These are phyloP conservation scores for Anisogramma anomala DNA, from an alignment of 2,329 filamentous ascomycete genomes.

Conservation along the genomic window DNA sequence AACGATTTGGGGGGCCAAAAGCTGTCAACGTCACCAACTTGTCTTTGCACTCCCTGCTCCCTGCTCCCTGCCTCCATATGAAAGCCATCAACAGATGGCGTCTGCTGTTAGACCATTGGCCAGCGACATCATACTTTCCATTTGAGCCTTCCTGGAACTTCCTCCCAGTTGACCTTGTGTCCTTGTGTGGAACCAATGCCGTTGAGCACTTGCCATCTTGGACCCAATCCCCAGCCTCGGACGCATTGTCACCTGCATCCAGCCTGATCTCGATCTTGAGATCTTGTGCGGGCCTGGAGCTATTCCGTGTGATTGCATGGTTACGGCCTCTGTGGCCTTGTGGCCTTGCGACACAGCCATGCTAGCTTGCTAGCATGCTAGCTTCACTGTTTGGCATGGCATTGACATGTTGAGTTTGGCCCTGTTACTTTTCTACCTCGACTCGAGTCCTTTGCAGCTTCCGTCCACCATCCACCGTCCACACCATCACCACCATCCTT, in stretches of 20 bases:
- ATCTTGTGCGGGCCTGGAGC: neutral
- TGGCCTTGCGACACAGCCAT: neutral
- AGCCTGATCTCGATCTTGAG: neutral
- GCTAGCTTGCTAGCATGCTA: neutral
- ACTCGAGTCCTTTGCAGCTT: neutral
- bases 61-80: too few relatives aligned
- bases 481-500: slow-evolving; percentile 1
- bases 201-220: neutral
- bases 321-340: neutral
- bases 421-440: too few relatives aligned
- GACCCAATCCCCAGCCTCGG: neutral
- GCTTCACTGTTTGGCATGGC: too few relatives aligned
- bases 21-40: too few relatives aligned
- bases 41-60: too few relatives aligned
- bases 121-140: too few relatives aligned
- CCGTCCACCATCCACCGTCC: too few relatives aligned
- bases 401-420: too few relatives aligned
- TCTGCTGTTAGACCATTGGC: too few relatives aligned
- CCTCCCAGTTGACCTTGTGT: neutral
- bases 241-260: neutral
- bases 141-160: neutral
- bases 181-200: neutral
- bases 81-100: too few relatives aligned
- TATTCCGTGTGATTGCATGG: neutral
- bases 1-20: too few relatives aligned